Base-by-base conservation (phyloP, 2,329 filamentous ascomycete genomes). In the Aureobasidium sp. region DNA sequence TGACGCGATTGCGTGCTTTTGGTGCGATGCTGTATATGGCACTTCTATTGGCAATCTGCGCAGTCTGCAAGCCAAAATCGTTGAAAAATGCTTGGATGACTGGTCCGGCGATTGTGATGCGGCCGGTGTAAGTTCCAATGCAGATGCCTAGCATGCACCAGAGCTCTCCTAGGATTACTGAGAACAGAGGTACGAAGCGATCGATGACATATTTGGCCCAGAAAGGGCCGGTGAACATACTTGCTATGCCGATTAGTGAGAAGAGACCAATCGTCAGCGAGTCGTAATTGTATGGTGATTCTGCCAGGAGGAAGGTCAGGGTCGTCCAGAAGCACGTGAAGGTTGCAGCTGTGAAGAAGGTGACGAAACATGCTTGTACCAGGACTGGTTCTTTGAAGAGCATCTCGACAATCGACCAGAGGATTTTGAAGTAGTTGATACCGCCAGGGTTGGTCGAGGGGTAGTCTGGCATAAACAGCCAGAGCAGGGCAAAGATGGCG, bases 381-480 rank as follows among this genome's bases (percentile, higher is more conserved):
- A 93, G 75, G 0, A 86, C 69, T 0, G 88, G 85, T 42, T 90
- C 77, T 3, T 75, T 79, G 42, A 79, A 68, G 37, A 87, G 70
- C 67, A 91, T 79, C 22, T 75, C 67, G 2, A 81, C 62, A 21
- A 91, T 88, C 25, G 76, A 79, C 66, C 74, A 77, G 3, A 91
- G 73, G 57, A 87, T 80, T 1, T 72, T 70, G 57, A 80, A 76
- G 64, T 90, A 91, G 56, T 79, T 80, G 12, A 85, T 67, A 0
- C 80, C 79, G 1, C 72, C 69, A 0, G 80, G 81, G 63, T 90
- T 90, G 3, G 85, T 85, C 1, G 79, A 77, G 0, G 87, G 88
- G 59, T 93, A 93, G 65, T 90, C 86, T 0, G 87, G 87, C 83
- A 93, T 85, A 67, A 83, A 87, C 39, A 82, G 64, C 72, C 80